Percentiles rank a stretch among this genome's conserved stretches.
These are phyloP conservation scores for Jatropha podagrica DNA, from an alignment of 441 rosid species.

Conservation along the genomic window DNA sequence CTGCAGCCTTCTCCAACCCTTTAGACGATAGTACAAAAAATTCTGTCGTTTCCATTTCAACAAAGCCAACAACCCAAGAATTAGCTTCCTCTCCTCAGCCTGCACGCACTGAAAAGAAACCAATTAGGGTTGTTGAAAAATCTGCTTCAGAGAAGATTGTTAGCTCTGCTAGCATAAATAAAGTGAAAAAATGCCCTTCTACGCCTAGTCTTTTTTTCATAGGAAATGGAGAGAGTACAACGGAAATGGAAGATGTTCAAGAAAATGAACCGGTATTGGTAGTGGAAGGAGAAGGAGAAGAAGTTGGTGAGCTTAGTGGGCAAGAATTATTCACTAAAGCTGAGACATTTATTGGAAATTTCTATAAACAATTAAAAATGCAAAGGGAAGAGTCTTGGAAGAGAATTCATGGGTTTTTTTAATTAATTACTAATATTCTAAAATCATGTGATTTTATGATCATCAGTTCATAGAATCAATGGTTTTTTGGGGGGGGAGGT, in stretches of 20 bases:
- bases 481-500: neutral
- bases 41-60: constrained; percentile 2
- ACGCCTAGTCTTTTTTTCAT: constrained; percentile 65
- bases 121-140: constrained; percentile 33
- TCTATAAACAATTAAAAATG: constrained; percentile 68
- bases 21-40: constrained; percentile 20
- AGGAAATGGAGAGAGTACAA: constrained; percentile 32
- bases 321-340: constrained; percentile 62
- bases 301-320: constrained; percentile 35
- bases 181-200: constrained; percentile 49
- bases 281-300: constrained; percentile 32
- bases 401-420: constrained; percentile 49
- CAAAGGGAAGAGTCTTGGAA: constrained; percentile 73
- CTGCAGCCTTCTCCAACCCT: constrained; percentile 42
- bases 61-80: neutral
- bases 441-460: neutral
- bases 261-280: constrained; percentile 30
- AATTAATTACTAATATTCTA: neutral
- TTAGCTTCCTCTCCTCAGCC: neutral
- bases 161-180: neutral
- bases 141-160: constrained; percentile 40
- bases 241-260: constrained; percentile 11
- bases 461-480: neutral
- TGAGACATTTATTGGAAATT: constrained; percentile 65
- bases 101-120: constrained; percentile 21